These are phyloP conservation scores for Catharanthus roseus DNA, from an alignment of 257 asterid species.

Conservation along the genomic window DNA sequence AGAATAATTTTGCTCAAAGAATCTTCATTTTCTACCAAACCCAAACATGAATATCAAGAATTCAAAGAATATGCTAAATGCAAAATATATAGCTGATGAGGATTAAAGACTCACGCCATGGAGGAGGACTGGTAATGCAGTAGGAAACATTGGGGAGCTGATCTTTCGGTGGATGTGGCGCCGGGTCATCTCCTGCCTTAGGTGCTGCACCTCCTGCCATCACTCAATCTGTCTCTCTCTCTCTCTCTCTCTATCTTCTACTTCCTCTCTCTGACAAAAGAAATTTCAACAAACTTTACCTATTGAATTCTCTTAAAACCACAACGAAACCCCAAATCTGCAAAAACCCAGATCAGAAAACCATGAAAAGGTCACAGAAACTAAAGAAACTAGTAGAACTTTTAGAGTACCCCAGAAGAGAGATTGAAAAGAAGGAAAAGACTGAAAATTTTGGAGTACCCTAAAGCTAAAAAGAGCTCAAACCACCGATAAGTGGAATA, in stretches of 20 bases:
- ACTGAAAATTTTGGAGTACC: constrained; percentile 6
- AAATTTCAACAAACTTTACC: background rate
- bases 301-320: constrained; percentile 16
- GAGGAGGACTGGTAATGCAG: constrained; percentile 97
- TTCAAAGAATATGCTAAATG: constrained; percentile 3
- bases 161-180: constrained; percentile 74
- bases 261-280: constrained; percentile 8
- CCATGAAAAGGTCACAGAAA: constrained; percentile 23
- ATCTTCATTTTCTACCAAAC: constrained; percentile 5
- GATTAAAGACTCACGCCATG: constrained; percentile 69
- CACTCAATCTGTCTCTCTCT: constrained; percentile 18
- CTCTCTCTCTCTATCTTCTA: constrained; percentile 17
- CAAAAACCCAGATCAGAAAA: constrained; percentile 33
- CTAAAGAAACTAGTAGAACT: constrained; percentile 17
- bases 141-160: constrained; percentile 79
- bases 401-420: constrained; percentile 23
- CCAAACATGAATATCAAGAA: background rate
- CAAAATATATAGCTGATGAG: constrained; percentile 11
- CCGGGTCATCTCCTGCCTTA: constrained; percentile 66
- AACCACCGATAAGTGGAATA: constrained; percentile 5
- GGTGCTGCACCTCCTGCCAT: constrained; percentile 37
- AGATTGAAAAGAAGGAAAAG: background rate
- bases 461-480: constrained; percentile 18
- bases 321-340: constrained; percentile 20
- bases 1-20: background rate